These are phyloP conservation scores for Prunus mongolica DNA, from an alignment of 306 rosid species.

Conservation along the genomic window DNA sequence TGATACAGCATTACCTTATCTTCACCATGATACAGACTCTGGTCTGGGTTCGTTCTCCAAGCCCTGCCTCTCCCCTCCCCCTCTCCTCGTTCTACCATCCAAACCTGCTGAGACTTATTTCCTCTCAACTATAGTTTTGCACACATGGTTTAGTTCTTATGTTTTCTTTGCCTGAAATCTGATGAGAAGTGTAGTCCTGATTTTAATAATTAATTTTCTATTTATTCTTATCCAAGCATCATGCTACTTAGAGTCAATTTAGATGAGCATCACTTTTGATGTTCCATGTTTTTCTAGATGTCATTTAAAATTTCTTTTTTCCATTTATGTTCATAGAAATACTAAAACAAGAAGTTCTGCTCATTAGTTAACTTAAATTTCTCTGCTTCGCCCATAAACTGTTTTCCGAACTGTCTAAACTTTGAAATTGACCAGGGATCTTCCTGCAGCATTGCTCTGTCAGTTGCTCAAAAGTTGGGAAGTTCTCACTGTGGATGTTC, in stretches of 20 bases:
- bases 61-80: too few species aligned
- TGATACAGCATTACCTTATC: too few species aligned
- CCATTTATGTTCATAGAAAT: not conserved
- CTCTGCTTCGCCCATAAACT: not conserved
- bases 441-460: slow-evolving; percentile 49
- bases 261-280: not conserved
- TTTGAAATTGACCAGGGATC: slow-evolving; percentile 60
- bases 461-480: slow-evolving; percentile 72
- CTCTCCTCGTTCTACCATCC: too few species aligned
- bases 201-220: not conserved
- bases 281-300: not conserved
- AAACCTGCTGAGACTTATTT: too few species aligned
- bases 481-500: slow-evolving; percentile 46
- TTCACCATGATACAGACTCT: too few species aligned
- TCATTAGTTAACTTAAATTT: not conserved
- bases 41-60: too few species aligned
- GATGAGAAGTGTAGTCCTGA: not conserved
- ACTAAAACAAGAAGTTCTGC: not conserved
- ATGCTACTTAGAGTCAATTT: not conserved
- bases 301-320: not conserved
- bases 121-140: not conserved
- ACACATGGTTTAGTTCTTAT: not conserved
- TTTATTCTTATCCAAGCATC: not conserved
- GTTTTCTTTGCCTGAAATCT: not conserved
- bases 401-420: slow-evolving; percentile 4